Conservation (phyloP, 106 monocot species). For the Dendrobium officinale region DNA sequence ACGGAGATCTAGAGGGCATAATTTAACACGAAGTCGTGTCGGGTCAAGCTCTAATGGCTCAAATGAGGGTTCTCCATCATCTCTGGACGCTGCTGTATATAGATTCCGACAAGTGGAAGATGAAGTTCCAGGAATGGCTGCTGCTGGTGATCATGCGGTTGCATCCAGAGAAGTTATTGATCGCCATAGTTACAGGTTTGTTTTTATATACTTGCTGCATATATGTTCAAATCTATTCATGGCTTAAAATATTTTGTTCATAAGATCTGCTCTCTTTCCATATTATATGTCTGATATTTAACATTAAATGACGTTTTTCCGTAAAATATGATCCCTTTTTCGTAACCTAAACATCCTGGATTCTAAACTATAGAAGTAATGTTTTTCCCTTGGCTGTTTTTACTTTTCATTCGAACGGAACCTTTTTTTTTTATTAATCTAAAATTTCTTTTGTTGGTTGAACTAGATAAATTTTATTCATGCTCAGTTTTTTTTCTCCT, state of each 20-base stretch:
- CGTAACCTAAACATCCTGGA: not conserved
- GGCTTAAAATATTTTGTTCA: not conserved
- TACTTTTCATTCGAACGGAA: not conserved
- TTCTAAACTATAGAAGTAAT: not conserved
- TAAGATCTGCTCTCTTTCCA: no score
- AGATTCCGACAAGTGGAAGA: conserved; percentile 17
- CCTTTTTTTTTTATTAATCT: no score
- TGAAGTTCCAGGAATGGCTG: conserved; percentile 9
- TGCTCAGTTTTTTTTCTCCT: not conserved
- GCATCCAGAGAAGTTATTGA: conserved; percentile 4
- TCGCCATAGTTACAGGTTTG: not conserved
- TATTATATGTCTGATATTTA: not conserved
- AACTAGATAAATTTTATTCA: not conserved
- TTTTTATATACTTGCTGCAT: not conserved
- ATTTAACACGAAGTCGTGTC: not conserved
- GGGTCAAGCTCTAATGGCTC: conserved; percentile 13
- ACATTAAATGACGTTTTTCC: not conserved
- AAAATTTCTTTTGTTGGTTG: not conserved
- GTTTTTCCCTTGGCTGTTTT: not conserved
- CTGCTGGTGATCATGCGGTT: not conserved
- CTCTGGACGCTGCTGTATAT: conserved; percentile 10
- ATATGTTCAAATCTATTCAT: not conserved
- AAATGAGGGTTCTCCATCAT: conserved; percentile 18
- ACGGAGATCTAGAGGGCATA: conserved; percentile 15
- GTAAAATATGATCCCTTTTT: not conserved